These are phyloP conservation scores for Rhizophagus prolifer DNA, from an alignment of 192 early-diverging fungal species.

Conservation along the genomic window DNA sequence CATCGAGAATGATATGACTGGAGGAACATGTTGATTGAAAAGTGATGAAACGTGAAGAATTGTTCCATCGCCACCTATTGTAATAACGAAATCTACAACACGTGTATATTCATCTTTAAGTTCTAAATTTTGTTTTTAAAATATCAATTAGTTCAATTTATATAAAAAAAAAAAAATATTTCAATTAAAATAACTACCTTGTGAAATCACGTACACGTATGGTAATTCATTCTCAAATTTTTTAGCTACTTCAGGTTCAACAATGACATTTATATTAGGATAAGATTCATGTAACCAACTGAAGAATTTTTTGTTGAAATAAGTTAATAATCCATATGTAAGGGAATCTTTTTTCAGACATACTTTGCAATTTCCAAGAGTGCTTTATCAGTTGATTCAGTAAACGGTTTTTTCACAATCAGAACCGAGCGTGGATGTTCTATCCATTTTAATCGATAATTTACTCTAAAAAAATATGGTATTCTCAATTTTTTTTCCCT, in stretches of 20 bases:
- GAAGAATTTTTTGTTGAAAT: neutral
- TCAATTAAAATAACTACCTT: constrained; percentile 34
- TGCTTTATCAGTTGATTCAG: constrained; percentile 62
- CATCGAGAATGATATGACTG: constrained; percentile 91
- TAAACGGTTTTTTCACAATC: constrained; percentile 80
- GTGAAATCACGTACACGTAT: constrained; percentile 53
- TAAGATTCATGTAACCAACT: constrained; percentile 69
- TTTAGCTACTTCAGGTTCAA: constrained; percentile 64
- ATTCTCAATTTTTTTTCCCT: neutral
- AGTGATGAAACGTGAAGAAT: constrained; percentile 84
- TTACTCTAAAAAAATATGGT: constrained; percentile 37
- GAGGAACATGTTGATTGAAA: constrained; percentile 74
- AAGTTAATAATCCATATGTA: neutral
- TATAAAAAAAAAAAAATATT: neutral
- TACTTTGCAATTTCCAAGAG: constrained; percentile 64
- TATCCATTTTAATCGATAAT: constrained; percentile 57
- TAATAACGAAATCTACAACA: constrained; percentile 81
- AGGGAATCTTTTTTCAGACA: neutral
- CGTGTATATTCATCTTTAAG: constrained; percentile 62
- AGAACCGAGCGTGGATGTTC: constrained; percentile 68
- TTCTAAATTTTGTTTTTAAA: constrained; percentile 23
- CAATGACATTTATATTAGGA: constrained; percentile 66
- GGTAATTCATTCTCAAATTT: constrained; percentile 53
- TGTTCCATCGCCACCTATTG: constrained; percentile 92
- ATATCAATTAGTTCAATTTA: neutral